Base-by-base conservation (phyloP, 78 protist genomes). In the Polysphondylium violaceum region DNA sequence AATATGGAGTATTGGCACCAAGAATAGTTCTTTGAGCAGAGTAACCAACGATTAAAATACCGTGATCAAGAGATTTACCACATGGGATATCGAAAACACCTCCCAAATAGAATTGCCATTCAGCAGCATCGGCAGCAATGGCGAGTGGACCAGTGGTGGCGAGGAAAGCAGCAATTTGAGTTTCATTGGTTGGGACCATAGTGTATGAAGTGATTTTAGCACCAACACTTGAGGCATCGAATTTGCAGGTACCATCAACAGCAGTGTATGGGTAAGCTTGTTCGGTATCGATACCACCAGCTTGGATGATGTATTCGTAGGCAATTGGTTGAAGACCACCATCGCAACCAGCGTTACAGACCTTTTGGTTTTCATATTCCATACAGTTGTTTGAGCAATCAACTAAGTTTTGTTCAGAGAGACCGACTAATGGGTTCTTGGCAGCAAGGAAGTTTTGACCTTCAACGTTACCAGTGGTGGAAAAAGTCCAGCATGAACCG, bases 241-340 rank as follows among this genome's bases (percentile, higher is more conserved):
- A 63, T 14, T 47, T n/a, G 74, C 97, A 95, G 9, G 61, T 35
- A 19, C 97, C 96, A 53, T 47, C 72, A 43, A 29, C 23, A 19
- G 56, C 71, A 17, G 92, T 56, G 97, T 95, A 97, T 47, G 98
- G 98, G 93, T 97, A 96, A 16, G 41, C 19, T 29, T 86, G 41
- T 94, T 96, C 98, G 11, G 94, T 87, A 38, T 56, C 76, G 60
- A 95, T 67, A 12, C 89, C 93, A 25, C 90, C 86, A 59, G 78
- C 78, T 17, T 63, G 12, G 8, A 55, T 60, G 58, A 95, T 23
- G 63, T 65, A 97, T 68, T 72, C 33, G 78, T 68, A 86, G 9
- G 96, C 77, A 47, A 25, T 27, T 41, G 61, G 50, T 40, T 56
- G 58, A 4, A 91, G 73, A 65, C 97, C 97, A 51, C 96, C 97